Evolutionary conservation across 139 green algal genomes (phyloP).

Genomic region (Gonium pectorale): DNA sequence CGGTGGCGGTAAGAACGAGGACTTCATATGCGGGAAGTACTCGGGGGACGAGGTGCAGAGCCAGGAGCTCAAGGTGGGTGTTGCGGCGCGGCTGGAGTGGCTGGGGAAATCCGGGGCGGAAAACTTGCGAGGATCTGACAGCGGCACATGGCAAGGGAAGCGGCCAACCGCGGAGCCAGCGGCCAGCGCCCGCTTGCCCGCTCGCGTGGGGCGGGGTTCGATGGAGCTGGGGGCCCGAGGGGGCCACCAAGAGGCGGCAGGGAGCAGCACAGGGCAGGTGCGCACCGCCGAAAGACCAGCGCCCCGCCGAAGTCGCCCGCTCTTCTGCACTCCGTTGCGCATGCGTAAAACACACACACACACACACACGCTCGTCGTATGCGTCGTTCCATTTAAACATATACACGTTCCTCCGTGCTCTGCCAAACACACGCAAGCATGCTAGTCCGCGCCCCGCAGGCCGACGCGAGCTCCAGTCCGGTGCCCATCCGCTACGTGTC

Average conservation of each 20-base stretch:
- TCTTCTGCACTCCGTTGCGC: neutral
- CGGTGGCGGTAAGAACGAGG: conserved; percentile 47
- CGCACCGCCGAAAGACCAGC: neutral
- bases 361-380: neutral
- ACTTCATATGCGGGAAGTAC: conserved; percentile 70
- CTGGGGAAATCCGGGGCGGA: neutral
- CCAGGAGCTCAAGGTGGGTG: conserved; percentile 57
- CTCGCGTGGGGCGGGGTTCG: no score
- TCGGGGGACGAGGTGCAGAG: conserved; percentile 49
- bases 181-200: neutral
- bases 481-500: conserved; percentile 70
- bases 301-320: neutral
- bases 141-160: neutral
- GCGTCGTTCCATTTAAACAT: neutral
- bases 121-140: no score
- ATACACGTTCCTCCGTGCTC: neutral
- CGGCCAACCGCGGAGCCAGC: neutral
- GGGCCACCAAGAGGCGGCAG: no score
- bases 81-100: neutral
- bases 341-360: neutral
- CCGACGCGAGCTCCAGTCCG: conserved; percentile 53
- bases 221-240: neutral
- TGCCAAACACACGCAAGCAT: neutral
- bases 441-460: conserved; percentile 13
- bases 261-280: no score